Base-by-base conservation (phyloP, 2,329 filamentous ascomycete species). In the Phialophora macrospora region DNA sequence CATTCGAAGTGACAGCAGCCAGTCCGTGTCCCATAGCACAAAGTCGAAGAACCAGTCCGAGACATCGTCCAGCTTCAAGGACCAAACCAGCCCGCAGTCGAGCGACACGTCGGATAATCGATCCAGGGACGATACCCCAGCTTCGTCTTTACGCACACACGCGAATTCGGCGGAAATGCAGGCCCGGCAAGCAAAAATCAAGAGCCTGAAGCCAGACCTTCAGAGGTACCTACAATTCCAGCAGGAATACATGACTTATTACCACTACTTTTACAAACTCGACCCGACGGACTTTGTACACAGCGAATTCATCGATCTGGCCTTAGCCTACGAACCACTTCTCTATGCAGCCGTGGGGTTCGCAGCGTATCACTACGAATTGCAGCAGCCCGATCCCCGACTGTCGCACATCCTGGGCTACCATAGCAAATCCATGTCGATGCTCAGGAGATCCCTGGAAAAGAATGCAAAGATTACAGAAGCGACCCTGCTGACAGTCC, bases 331-430 rank as follows among this genome's bases (percentile, higher is more conserved):
- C 74, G 90, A 97, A 67, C 87, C 93, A 6, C 81, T 98, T 11
- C 83, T 97, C 4, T 93, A 97, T 75, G 93, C 93, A 0, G 80
- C 97, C 4, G 90, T 93, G 9, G 92, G 90, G 0, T 98, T 97
- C 75, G 85, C 94, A 11, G 91, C 93, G 0, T 98, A 97, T 74
- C 92, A 96, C 71, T 85, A 90, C 70, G 90, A 90, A 1, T 77
- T 97, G 56, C 83, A 84, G 46, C 87, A 89, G 56, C 86, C 89
- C 0, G 81, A 88, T 56, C 91, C 90, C 24, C 88, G 88, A 70
- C 87, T 98, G 28, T 85, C 90, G 67, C 88, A 90, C 60, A 98
- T 98, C 72, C 82, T 98, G 30, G 86, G 88, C 64, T 97, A 96
- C 74, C 97, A 98, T 80, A 93, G 97, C 77, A 90, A 88, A 74